Evolutionary conservation across 2,329 filamentous ascomycete genomes (phyloP), one percentile per base, ranked within the genome.

Genomic region (Pseudogymnoascus sp.): DNA sequence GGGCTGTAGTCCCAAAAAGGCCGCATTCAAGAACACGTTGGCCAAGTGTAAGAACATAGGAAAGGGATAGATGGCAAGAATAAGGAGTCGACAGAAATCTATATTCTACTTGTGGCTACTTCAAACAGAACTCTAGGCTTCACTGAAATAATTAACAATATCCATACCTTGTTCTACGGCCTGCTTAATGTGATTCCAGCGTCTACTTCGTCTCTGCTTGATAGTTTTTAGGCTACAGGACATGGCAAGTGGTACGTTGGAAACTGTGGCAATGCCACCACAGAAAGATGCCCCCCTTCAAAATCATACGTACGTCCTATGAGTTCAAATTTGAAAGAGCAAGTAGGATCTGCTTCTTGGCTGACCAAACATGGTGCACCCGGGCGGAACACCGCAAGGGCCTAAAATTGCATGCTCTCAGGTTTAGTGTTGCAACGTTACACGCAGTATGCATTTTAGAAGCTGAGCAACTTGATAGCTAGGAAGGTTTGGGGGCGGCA

Each of bases 11-110:
- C 27, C 59, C 15, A 41, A 21, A 33, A 44, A 31, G 21, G 59
- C 59, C 3, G 12, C 36, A 5, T 60, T 60, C 25, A 31, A 29
- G 21, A 39, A 33, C 10, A 36, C 25, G 5, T 42, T 42, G 21
- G 59, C 59, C 10, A 41, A 39, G 25, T 60, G 58, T 60, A 60
- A 60, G 58, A 60, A 60, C 12, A 6, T 60, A 35, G 48, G 29
- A 9, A 55, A 21, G 9, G 15, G 12, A 27, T 55, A 55, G 29
- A 55, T 15, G 4, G 17, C 48, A 12, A 17, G n/a, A 21, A 35
- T 55, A 55, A 17, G 29, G 48, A 13, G n/a, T 55, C 9, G 9
- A 6, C 48, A 55, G n/a, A 55, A 55, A 33, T 55, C 9, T 21
- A 55, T 33, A 5, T 17, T 35, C 48, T 21, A 21, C n/a, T 17